Base-by-base conservation (phyloP, 148 eudicot genomes). In the Heliosperma pusillum region DNA sequence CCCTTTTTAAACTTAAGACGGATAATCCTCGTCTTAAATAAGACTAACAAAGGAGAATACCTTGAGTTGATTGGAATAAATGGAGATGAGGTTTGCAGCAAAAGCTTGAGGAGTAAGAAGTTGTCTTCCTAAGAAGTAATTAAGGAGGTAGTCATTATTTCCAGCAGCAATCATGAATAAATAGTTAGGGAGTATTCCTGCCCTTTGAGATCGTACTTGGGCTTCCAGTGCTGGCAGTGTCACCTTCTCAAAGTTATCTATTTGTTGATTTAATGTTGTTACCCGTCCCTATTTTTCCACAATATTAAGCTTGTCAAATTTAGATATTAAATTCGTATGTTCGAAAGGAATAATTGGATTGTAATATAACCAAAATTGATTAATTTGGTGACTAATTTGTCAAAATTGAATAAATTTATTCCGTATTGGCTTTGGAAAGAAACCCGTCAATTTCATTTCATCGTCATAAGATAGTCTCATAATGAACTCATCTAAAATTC, bases 161-260 rank as follows among this genome's bases (percentile, higher is more conserved):
- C 84, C 83, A 1, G 81, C 71, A 29, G 72, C 86, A 52, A 80
- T 30, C 9, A 83, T n/a, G 61, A 83, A 83, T 64, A 83, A 19
- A 29, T 63, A 83, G 11, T 71, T 65, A 7, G 71, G 22, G 19
- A 83, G 81, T 27, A 83, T 27, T 56, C 55, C 24, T 5, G 30
- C 20, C 59, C 76, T 57, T 45, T 30, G 20, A 30, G 65, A 7
- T 33, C 64, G 2, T 10, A 77, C 27, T 53, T 64, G 72, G n/a
- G 44, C 6, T 72, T 77, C 81, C 57, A 83, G 50, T 27, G 76
- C 63, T 19, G 86, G 81, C 74, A 80, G 61, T 4, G 80, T 83
- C 52, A 29, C 69, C 25, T 2, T 19, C 67, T 66, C 81, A 29
- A 83, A 83, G n/a, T 83, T 77, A 16, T 7, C 25, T 5, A 83